Conservation (phyloP, 495 filamentous ascomycete species). For the Polyplosphaeria fusca region DNA sequence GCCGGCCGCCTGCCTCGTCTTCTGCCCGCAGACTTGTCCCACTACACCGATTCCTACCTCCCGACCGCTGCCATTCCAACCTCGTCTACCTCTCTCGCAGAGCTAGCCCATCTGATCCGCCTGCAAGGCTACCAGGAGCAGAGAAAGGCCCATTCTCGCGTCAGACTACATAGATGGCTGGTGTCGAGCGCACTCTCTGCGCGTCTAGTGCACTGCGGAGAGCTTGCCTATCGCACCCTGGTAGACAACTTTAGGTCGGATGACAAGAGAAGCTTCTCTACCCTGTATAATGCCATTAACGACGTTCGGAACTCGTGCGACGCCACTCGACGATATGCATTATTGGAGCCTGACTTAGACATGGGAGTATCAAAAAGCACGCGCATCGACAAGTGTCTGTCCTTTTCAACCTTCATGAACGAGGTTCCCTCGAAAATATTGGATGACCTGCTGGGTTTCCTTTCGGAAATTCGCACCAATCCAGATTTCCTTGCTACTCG, state of each 20-base stretch:
- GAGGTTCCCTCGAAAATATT: slow-evolving; percentile 73
- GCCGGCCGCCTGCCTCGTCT: slow-evolving; percentile 45
- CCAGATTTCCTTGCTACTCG: slow-evolving; percentile 81
- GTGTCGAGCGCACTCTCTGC: slow-evolving; percentile 69
- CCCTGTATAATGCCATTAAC: slow-evolving; percentile 81
- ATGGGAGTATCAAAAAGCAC: slow-evolving; percentile 41
- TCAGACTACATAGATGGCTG: slow-evolving; percentile 60
- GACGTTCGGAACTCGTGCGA: slow-evolving; percentile 85
- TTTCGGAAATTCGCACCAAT: slow-evolving; percentile 78
- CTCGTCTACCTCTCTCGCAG: slow-evolving; percentile 62
- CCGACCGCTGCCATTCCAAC: slow-evolving; percentile 40
- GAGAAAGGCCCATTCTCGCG: slow-evolving; percentile 62
- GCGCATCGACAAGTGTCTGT: slow-evolving; percentile 34
- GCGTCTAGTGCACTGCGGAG: slow-evolving; percentile 72
- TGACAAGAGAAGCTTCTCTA: slow-evolving; percentile 83
- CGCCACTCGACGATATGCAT: slow-evolving; percentile 62
- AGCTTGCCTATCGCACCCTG: slow-evolving; percentile 74
- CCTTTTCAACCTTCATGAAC: slow-evolving; percentile 69
- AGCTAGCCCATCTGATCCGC: slow-evolving; percentile 67
- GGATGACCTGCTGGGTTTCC: slow-evolving; percentile 71
- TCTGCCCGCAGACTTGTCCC: slow-evolving; percentile 42
- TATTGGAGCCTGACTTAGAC: slow-evolving; percentile 68
- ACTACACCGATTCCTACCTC: slow-evolving; percentile 41
- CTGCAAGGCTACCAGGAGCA: slow-evolving; percentile 71
- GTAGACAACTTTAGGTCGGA: slow-evolving; percentile 86